These are phyloP conservation scores for Nemania diffusa DNA, from an alignment of 2,329 filamentous ascomycete species.

Conservation along the genomic window DNA sequence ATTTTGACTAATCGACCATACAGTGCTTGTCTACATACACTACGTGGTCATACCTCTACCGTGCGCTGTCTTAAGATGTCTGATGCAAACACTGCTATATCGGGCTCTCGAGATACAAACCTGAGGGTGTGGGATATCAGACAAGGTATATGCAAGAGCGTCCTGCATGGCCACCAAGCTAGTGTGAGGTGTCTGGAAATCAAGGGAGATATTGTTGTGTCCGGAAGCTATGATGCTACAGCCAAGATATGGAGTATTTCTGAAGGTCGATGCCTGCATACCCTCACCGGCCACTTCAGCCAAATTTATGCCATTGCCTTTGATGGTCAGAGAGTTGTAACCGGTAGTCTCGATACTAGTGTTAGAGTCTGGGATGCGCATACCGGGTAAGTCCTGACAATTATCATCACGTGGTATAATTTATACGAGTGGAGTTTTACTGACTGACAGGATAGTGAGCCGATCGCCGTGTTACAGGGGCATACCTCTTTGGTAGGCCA, in stretches of 20 bases:
- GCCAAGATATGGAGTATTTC: conserved; percentile 98
- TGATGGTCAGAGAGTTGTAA: conserved; percentile 91
- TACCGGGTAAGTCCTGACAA: conserved; percentile 72
- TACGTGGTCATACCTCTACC: conserved; percentile 95
- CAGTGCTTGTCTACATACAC: conserved; percentile 79
- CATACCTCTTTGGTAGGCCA: conserved; percentile 98
- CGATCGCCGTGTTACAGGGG: conserved; percentile 91
- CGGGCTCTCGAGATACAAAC: conserved; percentile 93
- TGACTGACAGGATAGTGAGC: conserved; percentile 65
- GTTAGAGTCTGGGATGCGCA: conserved; percentile 96
- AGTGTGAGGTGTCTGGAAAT: conserved; percentile 96
- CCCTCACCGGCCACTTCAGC: conserved; percentile 92
- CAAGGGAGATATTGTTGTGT: conserved; percentile 96
- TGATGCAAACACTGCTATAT: conserved; percentile 92
- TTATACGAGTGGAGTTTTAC: conserved; percentile 22
- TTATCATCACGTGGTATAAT: conserved; percentile 11
- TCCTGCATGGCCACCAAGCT: conserved; percentile 93
- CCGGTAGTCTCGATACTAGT: conserved; percentile 94
- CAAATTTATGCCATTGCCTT: conserved; percentile 99
- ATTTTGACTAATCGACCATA: conserved; percentile 45
- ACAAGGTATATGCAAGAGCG: conserved; percentile 87
- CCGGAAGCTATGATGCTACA: conserved; percentile 96
- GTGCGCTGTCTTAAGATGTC: conserved; percentile 98
- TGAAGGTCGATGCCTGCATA: conserved; percentile 90
- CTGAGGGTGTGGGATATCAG: conserved; percentile 94